phyloP scores from a whole-genome alignment of 2,329 filamentous ascomycete genomes.

The Diaporthe citri region DNA sequence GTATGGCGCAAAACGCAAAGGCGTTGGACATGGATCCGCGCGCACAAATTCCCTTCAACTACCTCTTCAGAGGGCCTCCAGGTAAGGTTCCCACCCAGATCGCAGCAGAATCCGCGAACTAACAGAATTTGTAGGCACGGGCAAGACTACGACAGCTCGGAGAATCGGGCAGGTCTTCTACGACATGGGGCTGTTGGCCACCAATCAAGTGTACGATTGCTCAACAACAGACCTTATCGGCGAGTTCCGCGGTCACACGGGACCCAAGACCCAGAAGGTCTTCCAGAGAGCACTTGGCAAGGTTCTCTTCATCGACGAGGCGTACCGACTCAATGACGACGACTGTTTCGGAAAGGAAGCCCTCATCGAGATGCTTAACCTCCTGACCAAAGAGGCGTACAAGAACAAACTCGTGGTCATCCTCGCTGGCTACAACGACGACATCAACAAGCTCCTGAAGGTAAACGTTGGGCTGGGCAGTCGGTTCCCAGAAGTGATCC shows the following conservation, averaged over 20 bases:
- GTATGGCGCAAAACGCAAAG: slow-evolving; percentile 63
- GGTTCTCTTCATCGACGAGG: slow-evolving; percentile 80
- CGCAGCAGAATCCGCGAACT: background rate
- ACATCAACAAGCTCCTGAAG: slow-evolving; percentile 73
- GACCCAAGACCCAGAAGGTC: slow-evolving; percentile 71
- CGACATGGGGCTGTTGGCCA: slow-evolving; percentile 76
- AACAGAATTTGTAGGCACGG: slow-evolving; percentile 47
- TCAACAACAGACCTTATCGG: slow-evolving; percentile 79
- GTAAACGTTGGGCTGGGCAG: slow-evolving; percentile 75
- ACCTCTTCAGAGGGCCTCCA: slow-evolving; percentile 73
- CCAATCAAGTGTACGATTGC: slow-evolving; percentile 71
- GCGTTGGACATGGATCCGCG: slow-evolving; percentile 65
- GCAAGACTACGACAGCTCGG: slow-evolving; percentile 78
- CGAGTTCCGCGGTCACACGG: slow-evolving; percentile 77
- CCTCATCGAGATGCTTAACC: slow-evolving; percentile 65
- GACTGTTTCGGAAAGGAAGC: slow-evolving; percentile 66
- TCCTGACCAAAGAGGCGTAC: slow-evolving; percentile 67
- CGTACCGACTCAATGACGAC: slow-evolving; percentile 72
- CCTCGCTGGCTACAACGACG: slow-evolving; percentile 75
- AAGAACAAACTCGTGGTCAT: slow-evolving; percentile 73
- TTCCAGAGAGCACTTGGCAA: slow-evolving; percentile 73
- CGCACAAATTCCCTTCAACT: slow-evolving; percentile 73
- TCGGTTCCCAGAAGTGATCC: slow-evolving; percentile 72
- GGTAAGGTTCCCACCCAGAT: slow-evolving; percentile 54
- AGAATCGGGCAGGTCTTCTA: slow-evolving; percentile 76